phyloP scores from a whole-genome alignment of 768 basidiomycete genomes.

The Pisolithus sp. region DNA sequence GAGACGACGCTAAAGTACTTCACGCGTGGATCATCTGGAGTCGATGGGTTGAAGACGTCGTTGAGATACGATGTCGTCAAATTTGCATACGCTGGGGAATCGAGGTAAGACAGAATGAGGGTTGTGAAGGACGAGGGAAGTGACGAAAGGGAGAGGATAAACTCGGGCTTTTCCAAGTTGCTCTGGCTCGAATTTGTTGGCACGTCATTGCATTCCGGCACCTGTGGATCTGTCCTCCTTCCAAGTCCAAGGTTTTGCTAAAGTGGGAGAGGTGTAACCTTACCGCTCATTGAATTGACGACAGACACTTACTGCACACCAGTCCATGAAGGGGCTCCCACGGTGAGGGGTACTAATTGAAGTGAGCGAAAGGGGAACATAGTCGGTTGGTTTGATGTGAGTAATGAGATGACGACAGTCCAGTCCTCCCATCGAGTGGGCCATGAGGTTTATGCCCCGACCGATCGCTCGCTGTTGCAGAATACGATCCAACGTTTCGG shows the following conservation, averaged over 20 bases:
- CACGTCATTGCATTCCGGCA: constrained; percentile 2
- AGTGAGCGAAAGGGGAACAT: constrained; percentile 81
- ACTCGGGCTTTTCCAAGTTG: constrained; percentile 23
- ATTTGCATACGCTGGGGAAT: constrained; percentile 95
- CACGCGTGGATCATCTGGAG: constrained; percentile 72
- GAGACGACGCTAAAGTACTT: constrained; percentile 92
- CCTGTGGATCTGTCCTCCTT: constrained; percentile 33
- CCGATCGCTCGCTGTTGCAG: constrained; percentile 62
- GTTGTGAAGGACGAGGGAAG: constrained; percentile 83
- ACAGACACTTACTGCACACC: constrained; percentile 71
- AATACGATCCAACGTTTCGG: constrained; percentile 66
- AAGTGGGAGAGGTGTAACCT: constrained; percentile 9
- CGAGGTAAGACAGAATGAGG: constrained; percentile 79
- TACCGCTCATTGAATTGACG: constrained; percentile 3
- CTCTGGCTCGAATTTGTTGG: background rate
- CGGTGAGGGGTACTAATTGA: constrained; percentile 91
- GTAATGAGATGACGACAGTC: constrained; percentile 92
- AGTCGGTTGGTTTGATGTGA: constrained; percentile 73
- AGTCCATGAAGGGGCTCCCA: constrained; percentile 98
- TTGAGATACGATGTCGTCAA: constrained; percentile 81
- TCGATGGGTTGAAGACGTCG: constrained; percentile 73
- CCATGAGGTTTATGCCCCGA: constrained; percentile 85
- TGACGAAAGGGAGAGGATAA: constrained; percentile 49
- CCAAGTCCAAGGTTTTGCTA: constrained; percentile 93
- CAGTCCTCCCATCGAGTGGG: constrained; percentile 97